phyloP scores from a whole-genome alignment of 164 flowering plant genomes.

The Houttuynia cordata region DNA sequence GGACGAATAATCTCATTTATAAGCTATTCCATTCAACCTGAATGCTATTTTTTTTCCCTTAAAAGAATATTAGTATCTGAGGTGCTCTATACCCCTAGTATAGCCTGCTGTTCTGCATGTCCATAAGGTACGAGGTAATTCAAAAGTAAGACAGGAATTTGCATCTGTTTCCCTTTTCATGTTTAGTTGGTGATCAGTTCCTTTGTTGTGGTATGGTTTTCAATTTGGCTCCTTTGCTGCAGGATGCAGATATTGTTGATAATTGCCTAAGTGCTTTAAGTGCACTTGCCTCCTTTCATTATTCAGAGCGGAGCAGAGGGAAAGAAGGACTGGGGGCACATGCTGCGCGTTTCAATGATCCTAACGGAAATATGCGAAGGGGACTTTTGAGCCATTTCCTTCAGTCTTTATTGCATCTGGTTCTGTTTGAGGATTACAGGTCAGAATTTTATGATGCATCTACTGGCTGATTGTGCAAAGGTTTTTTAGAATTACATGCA shows the following conservation, averaged over 20 bases:
- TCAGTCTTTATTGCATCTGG: slow-evolving; percentile 54
- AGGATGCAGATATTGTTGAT: slow-evolving; percentile 71
- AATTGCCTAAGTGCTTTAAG: slow-evolving; percentile 69
- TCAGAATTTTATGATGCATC: slow-evolving; percentile 7
- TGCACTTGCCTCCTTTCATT: slow-evolving; percentile 80
- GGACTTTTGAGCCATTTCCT: slow-evolving; percentile 67
- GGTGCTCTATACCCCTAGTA: too few relatives aligned
- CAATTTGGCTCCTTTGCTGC: slow-evolving; percentile 8
- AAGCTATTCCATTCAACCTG: too few relatives aligned
- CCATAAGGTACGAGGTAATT: too few relatives aligned
- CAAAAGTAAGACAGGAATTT: too few relatives aligned
- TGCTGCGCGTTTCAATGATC: slow-evolving; percentile 35
- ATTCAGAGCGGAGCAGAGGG: slow-evolving; percentile 53
- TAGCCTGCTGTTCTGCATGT: too few relatives aligned
- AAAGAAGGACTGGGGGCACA: slow-evolving; percentile 57
- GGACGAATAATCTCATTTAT: too few relatives aligned
- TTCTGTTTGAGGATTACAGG: slow-evolving; percentile 94
- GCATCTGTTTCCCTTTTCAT: neutral
- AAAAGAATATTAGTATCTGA: too few relatives aligned
- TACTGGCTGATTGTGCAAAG: neutral
- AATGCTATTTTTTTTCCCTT: too few relatives aligned
- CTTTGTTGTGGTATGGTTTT: neutral
- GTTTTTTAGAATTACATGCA: neutral
- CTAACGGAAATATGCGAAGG: slow-evolving; percentile 40
- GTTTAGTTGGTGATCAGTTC: neutral